These are phyloP conservation scores for Brassica juncea DNA, from an alignment of 345 rosid species.

Conservation along the genomic window DNA sequence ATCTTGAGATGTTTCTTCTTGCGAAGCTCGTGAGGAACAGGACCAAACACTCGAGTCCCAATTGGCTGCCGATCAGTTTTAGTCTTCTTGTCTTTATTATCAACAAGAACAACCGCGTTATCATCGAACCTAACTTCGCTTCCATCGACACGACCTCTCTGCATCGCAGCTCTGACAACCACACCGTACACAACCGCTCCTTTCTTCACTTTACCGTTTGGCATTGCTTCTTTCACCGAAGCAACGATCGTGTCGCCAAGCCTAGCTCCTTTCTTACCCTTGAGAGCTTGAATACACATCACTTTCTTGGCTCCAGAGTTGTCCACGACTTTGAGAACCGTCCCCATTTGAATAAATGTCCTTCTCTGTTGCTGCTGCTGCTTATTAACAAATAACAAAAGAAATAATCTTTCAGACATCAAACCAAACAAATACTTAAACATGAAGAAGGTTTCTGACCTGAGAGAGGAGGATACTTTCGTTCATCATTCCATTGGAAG, in stretches of 20 bases:
- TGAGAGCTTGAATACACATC: constrained; percentile 82
- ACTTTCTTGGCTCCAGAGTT: constrained; percentile 90
- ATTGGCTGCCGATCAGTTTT: constrained; percentile 66
- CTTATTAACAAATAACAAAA: not conserved
- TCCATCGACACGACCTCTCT: constrained; percentile 82
- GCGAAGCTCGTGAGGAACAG: constrained; percentile 88
- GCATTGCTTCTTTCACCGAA: constrained; percentile 87
- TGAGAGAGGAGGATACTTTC: constrained; percentile 43
- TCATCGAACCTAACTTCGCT: constrained; percentile 89
- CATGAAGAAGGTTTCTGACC: constrained; percentile 40
- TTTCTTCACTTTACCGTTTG: constrained; percentile 93
- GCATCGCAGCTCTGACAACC: constrained; percentile 93
- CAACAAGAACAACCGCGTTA: constrained; percentile 80
- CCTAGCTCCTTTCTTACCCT: constrained; percentile 77
- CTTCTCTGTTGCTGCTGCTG: constrained; percentile 56
- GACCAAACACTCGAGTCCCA: constrained; percentile 85
- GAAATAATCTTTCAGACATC: not conserved
- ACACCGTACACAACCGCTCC: constrained; percentile 80
- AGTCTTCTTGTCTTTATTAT: constrained; percentile 39
- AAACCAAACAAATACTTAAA: not conserved
- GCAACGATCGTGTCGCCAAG: constrained; percentile 82
- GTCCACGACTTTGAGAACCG: constrained; percentile 82
- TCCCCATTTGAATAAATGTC: constrained; percentile 91
- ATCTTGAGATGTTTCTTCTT: constrained; percentile 83
- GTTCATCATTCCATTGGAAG: constrained; percentile 40